These are phyloP conservation scores for Raffaelea deltoideospora DNA, from an alignment of 2,329 filamentous ascomycete species.

Conservation along the genomic window DNA sequence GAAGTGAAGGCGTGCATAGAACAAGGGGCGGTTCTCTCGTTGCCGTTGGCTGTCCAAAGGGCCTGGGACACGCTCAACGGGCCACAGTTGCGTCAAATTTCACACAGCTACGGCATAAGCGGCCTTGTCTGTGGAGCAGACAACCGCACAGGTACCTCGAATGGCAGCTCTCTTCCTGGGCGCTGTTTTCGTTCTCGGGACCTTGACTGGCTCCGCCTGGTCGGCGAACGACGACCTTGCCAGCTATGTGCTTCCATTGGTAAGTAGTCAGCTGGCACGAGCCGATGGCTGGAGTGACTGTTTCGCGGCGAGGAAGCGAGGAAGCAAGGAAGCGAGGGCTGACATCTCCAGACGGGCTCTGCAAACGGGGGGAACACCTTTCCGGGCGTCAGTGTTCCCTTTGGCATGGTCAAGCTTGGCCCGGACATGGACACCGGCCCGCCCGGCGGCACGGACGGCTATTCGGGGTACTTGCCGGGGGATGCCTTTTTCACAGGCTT, in stretches of 20 bases:
- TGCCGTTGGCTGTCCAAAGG: neutral
- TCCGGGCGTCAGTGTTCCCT: constrained; percentile 29
- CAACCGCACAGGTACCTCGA: neutral
- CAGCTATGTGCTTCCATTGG: constrained; percentile 18
- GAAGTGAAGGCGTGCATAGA: too few relatives aligned
- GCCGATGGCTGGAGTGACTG: neutral
- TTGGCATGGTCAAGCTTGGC: constrained; percentile 34
- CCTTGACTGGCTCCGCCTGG: neutral
- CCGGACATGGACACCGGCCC: constrained; percentile 25
- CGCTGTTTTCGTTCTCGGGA: neutral
- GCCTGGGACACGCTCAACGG: too few relatives aligned
- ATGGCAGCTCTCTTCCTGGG: neutral
- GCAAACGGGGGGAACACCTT: constrained; percentile 32
- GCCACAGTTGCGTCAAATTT: too few relatives aligned
- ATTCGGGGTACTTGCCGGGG: constrained; percentile 33
- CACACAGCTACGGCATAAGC: too few relatives aligned
- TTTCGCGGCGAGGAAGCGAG: neutral
- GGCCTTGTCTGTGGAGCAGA: too few relatives aligned
- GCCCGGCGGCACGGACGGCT: constrained; percentile 28
- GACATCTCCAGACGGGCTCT: constrained; percentile 25
- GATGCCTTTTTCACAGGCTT: constrained; percentile 32
- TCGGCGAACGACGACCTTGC: constrained; percentile 12
- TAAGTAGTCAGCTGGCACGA: too few relatives aligned
- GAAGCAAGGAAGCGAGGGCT: neutral
- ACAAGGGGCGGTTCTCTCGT: neutral